A percentile compares a stretch with the other conserved stretches of the same genome.
Conservation (phyloP, 805 yeast species). For the Pichia gijzeniarum region DNA sequence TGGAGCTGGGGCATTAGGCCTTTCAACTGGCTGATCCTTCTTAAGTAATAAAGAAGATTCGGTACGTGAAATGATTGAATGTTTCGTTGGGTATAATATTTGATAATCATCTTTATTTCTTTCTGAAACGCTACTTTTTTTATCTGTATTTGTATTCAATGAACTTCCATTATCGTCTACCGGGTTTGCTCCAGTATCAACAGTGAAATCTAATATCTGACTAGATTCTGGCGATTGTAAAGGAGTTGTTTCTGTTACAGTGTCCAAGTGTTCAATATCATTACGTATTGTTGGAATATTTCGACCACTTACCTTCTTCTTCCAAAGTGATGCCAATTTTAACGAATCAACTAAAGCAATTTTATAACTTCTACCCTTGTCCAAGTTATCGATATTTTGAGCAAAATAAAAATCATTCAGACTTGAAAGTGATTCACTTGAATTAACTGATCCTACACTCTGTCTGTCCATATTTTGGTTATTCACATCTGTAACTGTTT, state of each 20-base stretch:
- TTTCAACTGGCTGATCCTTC: not conserved
- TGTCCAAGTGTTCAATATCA: constrained; percentile 1
- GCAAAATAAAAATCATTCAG: constrained; percentile 17
- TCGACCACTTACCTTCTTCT: not conserved
- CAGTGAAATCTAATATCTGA: not conserved
- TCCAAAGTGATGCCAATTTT: constrained; percentile 20
- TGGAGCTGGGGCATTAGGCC: not conserved
- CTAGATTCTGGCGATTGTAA: not conserved
- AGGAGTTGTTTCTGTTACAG: not conserved
- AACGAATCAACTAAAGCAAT: constrained; percentile 29
- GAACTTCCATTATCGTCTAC: no score
- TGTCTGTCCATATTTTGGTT: not conserved
- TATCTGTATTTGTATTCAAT: not conserved
- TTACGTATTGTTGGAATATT: not conserved
- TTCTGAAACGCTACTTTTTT: not conserved
- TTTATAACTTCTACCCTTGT: constrained; percentile 22
- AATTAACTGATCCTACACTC: constrained; percentile 2
- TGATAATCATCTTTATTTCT: constrained; percentile 3
- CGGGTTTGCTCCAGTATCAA: not conserved
- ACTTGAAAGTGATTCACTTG: constrained; percentile 8
- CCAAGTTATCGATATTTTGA: constrained; percentile 24
- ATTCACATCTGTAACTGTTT: not conserved
- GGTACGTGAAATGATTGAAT: not conserved
- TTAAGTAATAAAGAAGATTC: not conserved
- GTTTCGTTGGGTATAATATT: constrained; percentile 1